Conservation (phyloP, 1,139 yeast genomes). For the Arxiozyma telluris region DNA sequence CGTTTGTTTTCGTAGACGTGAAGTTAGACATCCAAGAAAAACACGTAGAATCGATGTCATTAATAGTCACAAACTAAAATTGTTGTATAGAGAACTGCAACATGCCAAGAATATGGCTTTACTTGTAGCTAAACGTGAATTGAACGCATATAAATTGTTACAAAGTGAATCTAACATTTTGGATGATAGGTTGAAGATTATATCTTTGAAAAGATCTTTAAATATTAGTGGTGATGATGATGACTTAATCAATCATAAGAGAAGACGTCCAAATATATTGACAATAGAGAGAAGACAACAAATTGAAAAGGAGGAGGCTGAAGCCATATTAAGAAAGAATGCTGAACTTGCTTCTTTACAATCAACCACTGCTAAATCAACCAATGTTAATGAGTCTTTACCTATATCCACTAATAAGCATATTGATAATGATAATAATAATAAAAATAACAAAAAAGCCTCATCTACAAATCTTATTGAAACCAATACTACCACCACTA, state of each 20-base stretch:
- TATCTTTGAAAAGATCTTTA: slow-evolving; percentile 61
- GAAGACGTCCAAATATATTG: slow-evolving; percentile 40
- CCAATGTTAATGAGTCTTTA: slow-evolving; percentile 6
- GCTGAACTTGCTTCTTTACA: slow-evolving; percentile 10
- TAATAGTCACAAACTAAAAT: slow-evolving; percentile 75
- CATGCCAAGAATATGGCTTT: slow-evolving; percentile 65
- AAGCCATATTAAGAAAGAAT: slow-evolving; percentile 1
- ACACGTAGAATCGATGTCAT: slow-evolving; percentile 91
- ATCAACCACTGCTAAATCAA: slow-evolving; percentile 6
- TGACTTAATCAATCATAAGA: slow-evolving; percentile 69
- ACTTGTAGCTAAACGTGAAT: slow-evolving; percentile 59
- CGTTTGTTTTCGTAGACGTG: slow-evolving; percentile 91
- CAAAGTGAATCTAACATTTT: slow-evolving; percentile 19
- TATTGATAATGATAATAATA: no score
- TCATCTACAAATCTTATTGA: not conserved
- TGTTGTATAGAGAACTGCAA: slow-evolving; percentile 66
- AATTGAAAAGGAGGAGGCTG: slow-evolving; percentile 9
- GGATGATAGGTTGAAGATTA: slow-evolving; percentile 55
- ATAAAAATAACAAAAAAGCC: no score
- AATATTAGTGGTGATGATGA: slow-evolving; percentile 82
- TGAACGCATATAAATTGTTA: slow-evolving; percentile 32
- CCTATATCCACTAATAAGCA: not conserved
- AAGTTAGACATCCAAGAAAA: slow-evolving; percentile 89
- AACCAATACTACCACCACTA: not conserved
- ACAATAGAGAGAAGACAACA: slow-evolving; percentile 25